A percentile compares a stretch with the other conserved stretches of the same genome.
These are phyloP conservation scores for Fomitopsis schrenkii DNA, from an alignment of 1,284 basidiomycete species.

Conservation along the genomic window DNA sequence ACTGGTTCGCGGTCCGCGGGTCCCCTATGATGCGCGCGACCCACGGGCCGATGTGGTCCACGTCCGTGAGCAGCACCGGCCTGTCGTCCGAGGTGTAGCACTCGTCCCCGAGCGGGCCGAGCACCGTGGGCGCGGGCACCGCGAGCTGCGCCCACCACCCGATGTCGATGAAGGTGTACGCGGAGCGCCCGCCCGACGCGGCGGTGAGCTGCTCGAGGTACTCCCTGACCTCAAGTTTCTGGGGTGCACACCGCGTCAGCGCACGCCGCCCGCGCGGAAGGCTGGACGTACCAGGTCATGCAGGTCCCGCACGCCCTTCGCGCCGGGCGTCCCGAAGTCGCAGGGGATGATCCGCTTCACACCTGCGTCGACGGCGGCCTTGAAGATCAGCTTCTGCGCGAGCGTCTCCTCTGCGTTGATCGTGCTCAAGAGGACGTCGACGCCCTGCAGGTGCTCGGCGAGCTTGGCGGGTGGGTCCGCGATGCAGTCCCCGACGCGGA, in stretches of 20 bases:
- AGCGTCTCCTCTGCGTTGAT: not conserved
- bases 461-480: conserved; percentile 10
- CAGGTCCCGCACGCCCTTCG: conserved; percentile 9
- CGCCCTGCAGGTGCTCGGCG: conserved; percentile 8
- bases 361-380: conserved; percentile 17
- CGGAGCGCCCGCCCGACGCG: not conserved
- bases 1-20: conserved; percentile 20
- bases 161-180: conserved; percentile 23
- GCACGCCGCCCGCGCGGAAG: too few relatives aligned
- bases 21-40: conserved; percentile 22
- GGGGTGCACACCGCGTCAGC: not conserved
- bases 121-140: conserved; percentile 8
- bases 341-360: conserved; percentile 15
- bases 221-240: conserved; percentile 20
- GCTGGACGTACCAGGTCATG: conserved; percentile 12
- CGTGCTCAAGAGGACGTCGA: conserved; percentile 15
- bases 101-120: not conserved
- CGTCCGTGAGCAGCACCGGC: conserved; percentile 15
- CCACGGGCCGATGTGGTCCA: conserved; percentile 15
- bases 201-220: conserved; percentile 15
- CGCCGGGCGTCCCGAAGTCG: conserved; percentile 15
- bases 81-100: conserved; percentile 6
- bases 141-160: conserved; percentile 24
- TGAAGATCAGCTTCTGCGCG: conserved; percentile 10
- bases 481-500: conserved; percentile 11